phyloP scores from a whole-genome alignment of 2,329 filamentous ascomycete species.

The Alternaria ethzedia region DNA sequence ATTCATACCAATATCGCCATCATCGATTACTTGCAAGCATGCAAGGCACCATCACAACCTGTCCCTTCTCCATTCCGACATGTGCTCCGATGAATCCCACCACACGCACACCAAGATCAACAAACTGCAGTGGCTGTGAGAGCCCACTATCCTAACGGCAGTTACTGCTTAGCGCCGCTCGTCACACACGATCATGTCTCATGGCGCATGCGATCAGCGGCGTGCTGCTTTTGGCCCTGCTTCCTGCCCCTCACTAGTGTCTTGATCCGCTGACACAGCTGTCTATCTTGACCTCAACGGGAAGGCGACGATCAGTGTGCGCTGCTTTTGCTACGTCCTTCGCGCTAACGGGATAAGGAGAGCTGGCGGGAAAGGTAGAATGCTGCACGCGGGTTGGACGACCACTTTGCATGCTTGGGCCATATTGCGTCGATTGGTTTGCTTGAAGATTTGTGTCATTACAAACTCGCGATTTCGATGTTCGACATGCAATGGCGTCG shows the following conservation, averaged over 20 bases:
- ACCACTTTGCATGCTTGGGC: background rate
- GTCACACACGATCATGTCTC: background rate
- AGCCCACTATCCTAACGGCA: background rate
- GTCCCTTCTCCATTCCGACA: background rate
- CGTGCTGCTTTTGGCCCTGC: constrained; percentile 2
- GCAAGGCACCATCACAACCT: background rate
- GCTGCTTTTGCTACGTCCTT: background rate
- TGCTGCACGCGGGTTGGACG: background rate
- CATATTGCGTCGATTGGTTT: background rate
- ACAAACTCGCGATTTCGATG: background rate
- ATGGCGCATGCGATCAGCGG: constrained; percentile 1
- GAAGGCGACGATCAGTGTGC: constrained; percentile 3
- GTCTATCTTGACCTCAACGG: constrained; percentile 1
- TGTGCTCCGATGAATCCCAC: background rate
- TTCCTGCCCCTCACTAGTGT: background rate
- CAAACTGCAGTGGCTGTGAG: background rate
- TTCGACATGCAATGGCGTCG: background rate
- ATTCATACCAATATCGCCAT: background rate
- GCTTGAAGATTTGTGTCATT: background rate
- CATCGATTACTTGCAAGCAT: background rate
- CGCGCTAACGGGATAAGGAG: background rate
- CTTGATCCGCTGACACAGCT: constrained; percentile 1
- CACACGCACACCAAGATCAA: constrained; percentile 1
- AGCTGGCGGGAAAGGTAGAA: background rate
- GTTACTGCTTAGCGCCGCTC: background rate